phyloP scores from a whole-genome alignment of 768 basidiomycete species.

The Suillus spraguei region DNA sequence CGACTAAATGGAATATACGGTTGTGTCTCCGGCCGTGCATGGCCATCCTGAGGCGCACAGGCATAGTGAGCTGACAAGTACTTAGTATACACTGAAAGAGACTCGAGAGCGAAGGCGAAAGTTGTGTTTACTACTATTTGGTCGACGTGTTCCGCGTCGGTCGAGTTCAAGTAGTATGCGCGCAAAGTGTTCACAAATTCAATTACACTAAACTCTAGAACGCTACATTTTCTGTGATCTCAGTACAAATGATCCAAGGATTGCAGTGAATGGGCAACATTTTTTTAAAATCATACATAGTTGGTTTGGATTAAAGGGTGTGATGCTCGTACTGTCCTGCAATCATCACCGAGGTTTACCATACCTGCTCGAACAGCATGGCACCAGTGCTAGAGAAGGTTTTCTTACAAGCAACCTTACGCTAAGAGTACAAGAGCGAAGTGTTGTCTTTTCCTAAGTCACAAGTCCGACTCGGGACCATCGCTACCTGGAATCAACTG shows the following conservation, averaged over 20 bases:
- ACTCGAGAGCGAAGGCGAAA: not conserved
- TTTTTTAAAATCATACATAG: not conserved
- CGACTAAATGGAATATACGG: slow-evolving; percentile 85
- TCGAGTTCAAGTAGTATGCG: not conserved
- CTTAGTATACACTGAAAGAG: not conserved
- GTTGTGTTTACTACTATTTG: slow-evolving; percentile 30
- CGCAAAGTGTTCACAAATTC: not conserved
- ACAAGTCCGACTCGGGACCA: slow-evolving; percentile 51
- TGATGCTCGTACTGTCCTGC: not conserved
- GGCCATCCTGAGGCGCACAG: slow-evolving; percentile 83
- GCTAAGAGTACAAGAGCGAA: not conserved
- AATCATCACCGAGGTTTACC: slow-evolving; percentile 1
- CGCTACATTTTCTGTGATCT: not conserved
- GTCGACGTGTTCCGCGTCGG: slow-evolving; percentile 9
- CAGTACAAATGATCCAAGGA: not conserved
- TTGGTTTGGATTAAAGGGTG: not conserved
- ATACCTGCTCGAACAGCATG: not conserved
- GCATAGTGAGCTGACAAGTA: slow-evolving; percentile 53
- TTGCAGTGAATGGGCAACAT: not conserved
- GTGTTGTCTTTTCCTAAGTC: slow-evolving; percentile 10
- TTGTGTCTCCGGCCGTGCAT: slow-evolving; percentile 77
- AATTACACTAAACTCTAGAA: not conserved
- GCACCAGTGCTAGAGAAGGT: not conserved
- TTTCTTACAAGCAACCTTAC: not conserved
- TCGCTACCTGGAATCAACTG: slow-evolving; percentile 73